Conservation (phyloP, 2,329 filamentous ascomycete species). For the Fusarium caatingaense region DNA sequence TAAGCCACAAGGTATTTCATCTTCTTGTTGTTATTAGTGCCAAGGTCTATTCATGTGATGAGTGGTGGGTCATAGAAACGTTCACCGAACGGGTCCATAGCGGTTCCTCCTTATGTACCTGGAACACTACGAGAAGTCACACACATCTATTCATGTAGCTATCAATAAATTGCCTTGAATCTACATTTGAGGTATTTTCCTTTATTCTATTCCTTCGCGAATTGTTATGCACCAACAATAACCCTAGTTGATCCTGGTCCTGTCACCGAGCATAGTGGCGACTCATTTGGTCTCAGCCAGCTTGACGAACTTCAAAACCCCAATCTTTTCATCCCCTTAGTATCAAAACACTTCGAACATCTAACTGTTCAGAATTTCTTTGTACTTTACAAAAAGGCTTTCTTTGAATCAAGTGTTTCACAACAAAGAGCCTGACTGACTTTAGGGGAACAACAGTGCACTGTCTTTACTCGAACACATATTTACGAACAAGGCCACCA, state of each 20-base stretch:
- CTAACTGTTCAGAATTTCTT: background rate
- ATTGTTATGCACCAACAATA: background rate
- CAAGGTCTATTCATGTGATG: background rate
- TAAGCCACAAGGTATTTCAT: background rate
- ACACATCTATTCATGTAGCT: background rate
- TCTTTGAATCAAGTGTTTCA: background rate
- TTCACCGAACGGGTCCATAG: background rate
- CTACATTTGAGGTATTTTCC: fast-evolving
- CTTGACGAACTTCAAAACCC: no score
- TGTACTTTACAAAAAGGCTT: background rate
- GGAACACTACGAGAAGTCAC: background rate
- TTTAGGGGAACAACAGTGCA: background rate
- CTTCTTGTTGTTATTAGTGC: background rate
- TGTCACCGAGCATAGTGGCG: background rate
- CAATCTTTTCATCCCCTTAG: background rate
- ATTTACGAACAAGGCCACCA: background rate
- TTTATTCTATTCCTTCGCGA: no score
- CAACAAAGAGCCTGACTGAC: background rate
- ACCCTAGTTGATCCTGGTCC: background rate
- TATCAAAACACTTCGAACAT: background rate
- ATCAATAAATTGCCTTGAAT: background rate
- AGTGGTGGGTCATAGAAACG: background rate
- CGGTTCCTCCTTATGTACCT: background rate
- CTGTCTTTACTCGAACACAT: background rate
- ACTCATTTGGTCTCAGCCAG: no score